A percentile compares a stretch with the other conserved stretches of the same genome.
These are phyloP conservation scores for Solanum raphanifolium DNA, from an alignment of 257 asterid species.

Conservation along the genomic window DNA sequence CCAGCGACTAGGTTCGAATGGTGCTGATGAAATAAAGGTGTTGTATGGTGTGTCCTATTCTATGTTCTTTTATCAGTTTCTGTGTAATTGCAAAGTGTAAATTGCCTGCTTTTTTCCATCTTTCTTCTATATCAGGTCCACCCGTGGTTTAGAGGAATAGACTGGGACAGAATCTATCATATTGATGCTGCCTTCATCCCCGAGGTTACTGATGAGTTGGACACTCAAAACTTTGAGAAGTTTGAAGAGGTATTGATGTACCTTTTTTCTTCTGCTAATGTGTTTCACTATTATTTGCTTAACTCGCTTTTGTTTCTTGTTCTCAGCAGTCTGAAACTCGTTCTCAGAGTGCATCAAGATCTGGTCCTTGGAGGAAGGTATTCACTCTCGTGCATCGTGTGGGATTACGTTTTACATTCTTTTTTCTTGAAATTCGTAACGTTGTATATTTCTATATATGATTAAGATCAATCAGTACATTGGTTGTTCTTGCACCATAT, in stretches of 20 bases:
- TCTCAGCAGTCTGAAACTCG: slow-evolving; percentile 58
- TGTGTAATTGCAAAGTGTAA: slow-evolving; percentile 10
- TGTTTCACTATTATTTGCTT: not conserved
- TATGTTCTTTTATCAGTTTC: slow-evolving; percentile 15
- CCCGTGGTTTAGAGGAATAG: slow-evolving; percentile 70
- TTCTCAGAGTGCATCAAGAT: slow-evolving; percentile 48
- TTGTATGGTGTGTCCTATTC: slow-evolving; percentile 37
- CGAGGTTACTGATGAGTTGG: slow-evolving; percentile 88
- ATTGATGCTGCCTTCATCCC: slow-evolving; percentile 93
- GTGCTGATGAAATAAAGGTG: slow-evolving; percentile 91
- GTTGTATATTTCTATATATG: not conserved
- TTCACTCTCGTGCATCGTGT: not conserved
- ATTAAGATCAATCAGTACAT: not conserved
- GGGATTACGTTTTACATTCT: not conserved
- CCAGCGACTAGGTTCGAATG: slow-evolving; percentile 85
- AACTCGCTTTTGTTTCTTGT: not conserved
- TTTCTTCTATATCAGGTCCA: slow-evolving; percentile 45
- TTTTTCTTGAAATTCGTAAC: not conserved
- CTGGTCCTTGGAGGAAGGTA: slow-evolving; percentile 99
- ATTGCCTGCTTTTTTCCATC: not conserved
- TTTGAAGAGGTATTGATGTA: slow-evolving; percentile 63
- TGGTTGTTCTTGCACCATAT: not conserved
- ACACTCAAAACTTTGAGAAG: slow-evolving; percentile 92
- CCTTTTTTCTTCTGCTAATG: not conserved
- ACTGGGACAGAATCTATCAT: slow-evolving; percentile 76